These are phyloP conservation scores for Rhodotorula paludigena DNA, from an alignment of 768 basidiomycete genomes.

Conservation along the genomic window DNA sequence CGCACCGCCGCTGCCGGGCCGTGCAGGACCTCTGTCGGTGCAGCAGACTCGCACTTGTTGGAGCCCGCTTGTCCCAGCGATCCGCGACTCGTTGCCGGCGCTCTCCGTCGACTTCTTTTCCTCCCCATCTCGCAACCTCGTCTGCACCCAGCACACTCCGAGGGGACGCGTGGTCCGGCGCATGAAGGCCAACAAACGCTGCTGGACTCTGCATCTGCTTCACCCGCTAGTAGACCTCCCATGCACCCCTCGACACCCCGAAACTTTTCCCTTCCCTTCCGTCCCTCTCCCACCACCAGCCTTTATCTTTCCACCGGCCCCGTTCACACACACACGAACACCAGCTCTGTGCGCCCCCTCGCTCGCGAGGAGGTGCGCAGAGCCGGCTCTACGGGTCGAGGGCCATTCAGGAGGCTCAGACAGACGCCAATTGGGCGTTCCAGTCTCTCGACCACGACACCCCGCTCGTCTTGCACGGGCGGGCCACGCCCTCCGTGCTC, in stretches of 20 bases:
- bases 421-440: not conserved
- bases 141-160: too few relatives aligned
- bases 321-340: not conserved
- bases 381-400: not conserved
- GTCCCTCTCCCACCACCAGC: not conserved
- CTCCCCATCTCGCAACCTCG: too few relatives aligned
- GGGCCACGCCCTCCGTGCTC: not conserved
- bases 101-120: too few relatives aligned
- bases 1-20: too few relatives aligned
- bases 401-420: slow-evolving; percentile 14
- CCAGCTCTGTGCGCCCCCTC: not conserved
- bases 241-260: not conserved
- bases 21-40: too few relatives aligned
- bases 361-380: not conserved
- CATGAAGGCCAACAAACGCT: not conserved
- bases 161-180: not conserved
- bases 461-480: not conserved
- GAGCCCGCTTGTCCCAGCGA: too few relatives aligned
- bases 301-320: not conserved
- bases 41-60: too few relatives aligned
- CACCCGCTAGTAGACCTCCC: not conserved
- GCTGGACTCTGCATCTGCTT: not conserved
- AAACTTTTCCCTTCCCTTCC: not conserved
- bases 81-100: too few relatives aligned
- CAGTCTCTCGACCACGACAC: not conserved